A percentile compares a stretch with the other conserved stretches of the same genome.
Conservation (phyloP, 768 basidiomycete species). For the Pulveroboletus ravenelii region DNA sequence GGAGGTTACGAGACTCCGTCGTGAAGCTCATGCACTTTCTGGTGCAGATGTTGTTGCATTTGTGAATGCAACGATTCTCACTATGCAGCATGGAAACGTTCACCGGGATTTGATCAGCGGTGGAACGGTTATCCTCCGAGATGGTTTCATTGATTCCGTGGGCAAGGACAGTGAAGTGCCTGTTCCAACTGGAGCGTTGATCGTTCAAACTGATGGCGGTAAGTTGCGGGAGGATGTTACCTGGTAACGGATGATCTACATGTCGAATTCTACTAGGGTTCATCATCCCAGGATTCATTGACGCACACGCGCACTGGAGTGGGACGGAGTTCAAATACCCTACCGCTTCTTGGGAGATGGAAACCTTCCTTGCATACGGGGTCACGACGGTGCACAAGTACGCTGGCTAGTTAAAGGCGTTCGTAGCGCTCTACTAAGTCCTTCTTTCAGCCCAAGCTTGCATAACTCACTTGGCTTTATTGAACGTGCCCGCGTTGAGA, state of each 20-base stretch:
- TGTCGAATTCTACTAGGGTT: constrained; percentile 39
- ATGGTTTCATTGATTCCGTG: constrained; percentile 54
- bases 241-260: neutral
- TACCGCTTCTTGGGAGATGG: constrained; percentile 67
- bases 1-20: constrained; percentile 54
- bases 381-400: constrained; percentile 77
- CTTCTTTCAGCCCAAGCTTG: constrained; percentile 51
- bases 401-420: constrained; percentile 9
- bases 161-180: constrained; percentile 32
- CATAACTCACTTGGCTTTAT: constrained; percentile 57
- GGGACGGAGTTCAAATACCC: constrained; percentile 52
- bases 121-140: constrained; percentile 50
- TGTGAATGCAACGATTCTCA: constrained; percentile 63
- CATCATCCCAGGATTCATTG: constrained; percentile 68
- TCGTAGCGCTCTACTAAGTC: neutral
- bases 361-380: constrained; percentile 72
- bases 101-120: constrained; percentile 46
- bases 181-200: constrained; percentile 37
- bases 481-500: constrained; percentile 65
- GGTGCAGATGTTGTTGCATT: constrained; percentile 48
- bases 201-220: constrained; percentile 63
- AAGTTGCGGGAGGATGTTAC: constrained; percentile 9
- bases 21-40: constrained; percentile 36
- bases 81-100: constrained; percentile 55
- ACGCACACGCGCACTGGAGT: constrained; percentile 72